Conservation (phyloP, 345 rosid species). For the Dimocarpus longan region DNA sequence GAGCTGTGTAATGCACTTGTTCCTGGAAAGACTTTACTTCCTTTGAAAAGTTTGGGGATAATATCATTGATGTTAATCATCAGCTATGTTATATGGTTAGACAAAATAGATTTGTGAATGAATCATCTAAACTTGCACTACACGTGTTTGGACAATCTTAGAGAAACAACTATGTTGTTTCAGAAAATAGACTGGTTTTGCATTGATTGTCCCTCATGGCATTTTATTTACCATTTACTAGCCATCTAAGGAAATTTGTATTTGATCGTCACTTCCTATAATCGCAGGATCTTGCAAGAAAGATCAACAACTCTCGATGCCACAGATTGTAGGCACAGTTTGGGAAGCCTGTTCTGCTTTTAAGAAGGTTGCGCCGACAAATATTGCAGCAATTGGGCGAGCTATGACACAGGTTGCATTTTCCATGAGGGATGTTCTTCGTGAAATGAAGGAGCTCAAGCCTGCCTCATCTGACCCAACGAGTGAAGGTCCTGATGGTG, state of each 20-base stretch:
- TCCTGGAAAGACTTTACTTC: not conserved
- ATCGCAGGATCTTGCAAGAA: slow-evolving; percentile 56
- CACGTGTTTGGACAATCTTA: not conserved
- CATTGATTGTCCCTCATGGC: not conserved
- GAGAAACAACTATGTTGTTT: not conserved
- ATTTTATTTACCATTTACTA: not conserved
- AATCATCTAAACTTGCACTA: not conserved
- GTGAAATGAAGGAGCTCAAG: slow-evolving; percentile 95
- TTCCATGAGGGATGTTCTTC: slow-evolving; percentile 87
- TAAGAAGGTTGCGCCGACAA: slow-evolving; percentile 78
- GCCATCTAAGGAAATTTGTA: not conserved
- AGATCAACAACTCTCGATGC: slow-evolving; percentile 45
- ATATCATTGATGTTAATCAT: not conserved
- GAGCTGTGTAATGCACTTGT: not conserved
- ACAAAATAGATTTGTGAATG: not conserved
- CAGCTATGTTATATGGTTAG: not conserved
- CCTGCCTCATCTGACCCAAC: slow-evolving; percentile 42
- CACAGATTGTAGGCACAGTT: slow-evolving; percentile 73
- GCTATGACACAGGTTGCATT: slow-evolving; percentile 84
- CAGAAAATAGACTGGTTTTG: not conserved
- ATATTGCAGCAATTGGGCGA: slow-evolving; percentile 77
- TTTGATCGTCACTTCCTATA: not conserved
- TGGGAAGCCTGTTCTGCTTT: slow-evolving; percentile 90
- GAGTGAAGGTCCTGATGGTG: slow-evolving; percentile 41
- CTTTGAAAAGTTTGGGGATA: not conserved